Percentiles rank a stretch among this genome's conserved stretches.
Evolutionary conservation across 345 rosid genomes (phyloP).

Genomic region (Gossypium sturtianum): DNA sequence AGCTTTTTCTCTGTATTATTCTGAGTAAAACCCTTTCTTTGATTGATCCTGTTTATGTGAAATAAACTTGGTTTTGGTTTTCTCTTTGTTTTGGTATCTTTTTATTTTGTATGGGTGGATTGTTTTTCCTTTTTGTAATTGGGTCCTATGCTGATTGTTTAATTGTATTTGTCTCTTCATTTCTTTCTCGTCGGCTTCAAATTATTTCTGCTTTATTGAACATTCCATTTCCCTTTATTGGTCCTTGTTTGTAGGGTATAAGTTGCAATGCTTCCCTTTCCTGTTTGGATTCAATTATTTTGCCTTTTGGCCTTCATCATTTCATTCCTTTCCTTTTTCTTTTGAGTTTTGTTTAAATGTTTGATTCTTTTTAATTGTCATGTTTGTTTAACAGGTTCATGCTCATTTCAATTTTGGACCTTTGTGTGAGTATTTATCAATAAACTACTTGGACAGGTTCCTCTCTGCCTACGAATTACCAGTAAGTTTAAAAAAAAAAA

Average conservation of each 20-base stretch:
- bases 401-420: slow-evolving; percentile 65
- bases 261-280: slow-evolving; percentile 11
- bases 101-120: no score
- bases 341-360: slow-evolving; percentile 10
- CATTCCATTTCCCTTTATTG: not conserved
- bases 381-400: slow-evolving; percentile 45
- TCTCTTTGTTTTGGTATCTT: slow-evolving; percentile 1
- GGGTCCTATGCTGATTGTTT: not conserved
- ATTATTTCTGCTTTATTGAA: not conserved
- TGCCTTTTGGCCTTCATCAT: no score
- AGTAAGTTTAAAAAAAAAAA: slow-evolving; percentile 29
- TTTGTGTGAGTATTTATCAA: slow-evolving; percentile 48
- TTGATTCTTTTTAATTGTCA: slow-evolving; percentile 9
- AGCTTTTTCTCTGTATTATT: no score
- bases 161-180: slow-evolving; percentile 8
- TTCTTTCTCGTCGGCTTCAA: not conserved
- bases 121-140: slow-evolving; percentile 14
- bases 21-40: not conserved
- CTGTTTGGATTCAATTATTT: slow-evolving; percentile 19
- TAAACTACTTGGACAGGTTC: slow-evolving; percentile 72
- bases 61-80: slow-evolving; percentile 9
- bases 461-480: slow-evolving; percentile 62
- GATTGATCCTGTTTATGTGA: slow-evolving; percentile 1
- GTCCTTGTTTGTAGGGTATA: not conserved
- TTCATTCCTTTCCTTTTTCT: not conserved